Base-by-base conservation (phyloP, 2,329 filamentous ascomycete species). In the Curvularia sp. region DNA sequence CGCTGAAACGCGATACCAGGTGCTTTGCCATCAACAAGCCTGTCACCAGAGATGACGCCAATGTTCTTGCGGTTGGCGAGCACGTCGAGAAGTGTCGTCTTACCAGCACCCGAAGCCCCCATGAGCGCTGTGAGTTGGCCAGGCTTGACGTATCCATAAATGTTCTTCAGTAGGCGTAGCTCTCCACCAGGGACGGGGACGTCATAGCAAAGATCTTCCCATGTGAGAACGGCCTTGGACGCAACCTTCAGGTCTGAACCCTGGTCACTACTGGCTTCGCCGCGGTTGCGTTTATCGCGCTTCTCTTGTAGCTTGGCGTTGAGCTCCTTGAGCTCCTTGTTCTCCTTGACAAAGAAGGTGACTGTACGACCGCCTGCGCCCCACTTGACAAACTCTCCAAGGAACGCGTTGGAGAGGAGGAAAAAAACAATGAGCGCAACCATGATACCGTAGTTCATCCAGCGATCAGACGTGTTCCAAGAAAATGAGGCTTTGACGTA, bases 51-150 rank as follows among this genome's bases (percentile, higher is more conserved):
- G 49, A 89, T 85, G 5, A 88, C 84, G 63, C 87, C 87, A 60
- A 88, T 86, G 63, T 85, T 89, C 74, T 87, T 88, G 55, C 87
- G 78, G 5, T 83, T 79, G 1, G 87, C 87, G 10, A 96, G 80
- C 1, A 94, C 90, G 68, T 96, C 91, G 2, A 96, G 80, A 0
- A 96, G 80, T 0, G 92, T 96, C 0, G 92, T 95, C 79, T 96
- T 96, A 48, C 92, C 92, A 4, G 92, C 92, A n/a, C 85, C 85
- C 3, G 82, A 84, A 3, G 74, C 75, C 19, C 75, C 74, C 74
- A 77, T 77, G 25, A 78, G 67, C 1, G 80, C 82, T 3, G 81
- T 86, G 13, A 86, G 75, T 7, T 81, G 82, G 0, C 84, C 85
- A 5, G 84, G 84, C 58, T 83, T 84, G 5, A 86, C 83, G 74